These are phyloP conservation scores for Decorospora gaudefroyi DNA, from an alignment of 2,329 filamentous ascomycete genomes.

Conservation along the genomic window DNA sequence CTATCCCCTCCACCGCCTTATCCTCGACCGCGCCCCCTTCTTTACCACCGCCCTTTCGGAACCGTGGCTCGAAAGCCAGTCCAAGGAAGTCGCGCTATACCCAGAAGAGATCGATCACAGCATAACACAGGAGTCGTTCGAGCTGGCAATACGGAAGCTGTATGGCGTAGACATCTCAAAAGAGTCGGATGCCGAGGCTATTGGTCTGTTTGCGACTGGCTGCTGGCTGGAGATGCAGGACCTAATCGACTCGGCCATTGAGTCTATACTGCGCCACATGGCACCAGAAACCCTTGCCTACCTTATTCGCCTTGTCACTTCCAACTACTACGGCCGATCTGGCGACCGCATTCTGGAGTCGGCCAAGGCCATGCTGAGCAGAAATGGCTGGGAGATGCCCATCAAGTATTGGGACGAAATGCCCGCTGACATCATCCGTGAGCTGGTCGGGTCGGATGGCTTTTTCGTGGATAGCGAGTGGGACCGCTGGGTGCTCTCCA, in stretches of 20 bases:
- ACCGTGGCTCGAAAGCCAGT: slow-evolving; percentile 60
- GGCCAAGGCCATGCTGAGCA: slow-evolving; percentile 62
- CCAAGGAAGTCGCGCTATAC: slow-evolving; percentile 57
- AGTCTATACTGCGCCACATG: slow-evolving; percentile 61
- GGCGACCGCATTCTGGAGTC: slow-evolving; percentile 61
- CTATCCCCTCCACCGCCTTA: slow-evolving; percentile 59
- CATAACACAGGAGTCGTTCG: slow-evolving; percentile 59
- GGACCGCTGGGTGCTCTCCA: slow-evolving; percentile 61
- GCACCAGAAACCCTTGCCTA: slow-evolving; percentile 54
- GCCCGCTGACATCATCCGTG: slow-evolving; percentile 61
- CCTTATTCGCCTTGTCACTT: slow-evolving; percentile 59
- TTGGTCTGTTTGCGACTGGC: slow-evolving; percentile 60
- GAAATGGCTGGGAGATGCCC: slow-evolving; percentile 62
- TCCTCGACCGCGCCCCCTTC: slow-evolving; percentile 61
- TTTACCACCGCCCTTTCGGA: slow-evolving; percentile 60
- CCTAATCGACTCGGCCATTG: slow-evolving; percentile 58
- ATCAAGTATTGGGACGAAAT: slow-evolving; percentile 61
- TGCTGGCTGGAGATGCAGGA: slow-evolving; percentile 64
- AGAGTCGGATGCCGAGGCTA: slow-evolving; percentile 58
- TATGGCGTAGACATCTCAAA: slow-evolving; percentile 56
- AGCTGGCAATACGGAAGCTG: slow-evolving; percentile 59
- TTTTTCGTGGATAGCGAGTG: slow-evolving; percentile 63
- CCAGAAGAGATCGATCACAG: slow-evolving; percentile 60
- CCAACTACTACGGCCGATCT: slow-evolving; percentile 60
- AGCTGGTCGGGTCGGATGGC: slow-evolving; percentile 62